phyloP scores from a whole-genome alignment of 164 flowering plant species.

The Annona cherimola region DNA sequence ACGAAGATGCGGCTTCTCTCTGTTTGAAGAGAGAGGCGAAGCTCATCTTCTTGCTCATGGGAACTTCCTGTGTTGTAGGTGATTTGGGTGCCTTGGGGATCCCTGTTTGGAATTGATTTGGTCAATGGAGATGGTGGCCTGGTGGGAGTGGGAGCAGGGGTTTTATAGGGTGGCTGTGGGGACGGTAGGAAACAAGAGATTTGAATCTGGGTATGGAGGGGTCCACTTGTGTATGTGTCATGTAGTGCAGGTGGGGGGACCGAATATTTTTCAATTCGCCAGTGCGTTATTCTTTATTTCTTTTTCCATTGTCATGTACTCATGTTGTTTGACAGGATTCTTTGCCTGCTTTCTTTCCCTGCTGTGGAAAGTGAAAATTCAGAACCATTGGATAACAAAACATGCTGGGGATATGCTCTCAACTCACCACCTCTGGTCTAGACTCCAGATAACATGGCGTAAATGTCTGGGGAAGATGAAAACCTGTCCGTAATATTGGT shows the following conservation, averaged over 20 bases:
- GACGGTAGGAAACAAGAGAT: not conserved
- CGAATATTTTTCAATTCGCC: slow-evolving; percentile 18
- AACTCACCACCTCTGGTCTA: no score
- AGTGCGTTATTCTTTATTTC: not conserved
- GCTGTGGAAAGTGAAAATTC: no score
- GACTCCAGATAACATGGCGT: not conserved
- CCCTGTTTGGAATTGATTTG: slow-evolving; percentile 12
- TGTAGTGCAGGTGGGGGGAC: slow-evolving; percentile 13
- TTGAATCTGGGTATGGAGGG: not conserved
- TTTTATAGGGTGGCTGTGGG: not conserved
- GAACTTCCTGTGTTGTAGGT: not conserved
- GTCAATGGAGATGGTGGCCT: slow-evolving; percentile 17
- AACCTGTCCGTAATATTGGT: not conserved
- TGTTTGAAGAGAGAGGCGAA: slow-evolving; percentile 17
- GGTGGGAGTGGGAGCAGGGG: slow-evolving; percentile 11
- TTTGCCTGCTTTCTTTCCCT: not conserved
- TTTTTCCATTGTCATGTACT: no score
- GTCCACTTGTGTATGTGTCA: slow-evolving; percentile 21
- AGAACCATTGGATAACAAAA: no score
- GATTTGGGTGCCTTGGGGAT: slow-evolving; percentile 2
- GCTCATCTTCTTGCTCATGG: slow-evolving; percentile 29
- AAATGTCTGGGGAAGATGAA: not conserved
- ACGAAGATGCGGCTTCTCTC: slow-evolving; percentile 18
- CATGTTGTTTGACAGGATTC: not conserved
- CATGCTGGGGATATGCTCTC: no score